Evolutionary conservation across 768 basidiomycete genomes (phyloP).

Genomic region (Leucosporidium scottii): DNA sequence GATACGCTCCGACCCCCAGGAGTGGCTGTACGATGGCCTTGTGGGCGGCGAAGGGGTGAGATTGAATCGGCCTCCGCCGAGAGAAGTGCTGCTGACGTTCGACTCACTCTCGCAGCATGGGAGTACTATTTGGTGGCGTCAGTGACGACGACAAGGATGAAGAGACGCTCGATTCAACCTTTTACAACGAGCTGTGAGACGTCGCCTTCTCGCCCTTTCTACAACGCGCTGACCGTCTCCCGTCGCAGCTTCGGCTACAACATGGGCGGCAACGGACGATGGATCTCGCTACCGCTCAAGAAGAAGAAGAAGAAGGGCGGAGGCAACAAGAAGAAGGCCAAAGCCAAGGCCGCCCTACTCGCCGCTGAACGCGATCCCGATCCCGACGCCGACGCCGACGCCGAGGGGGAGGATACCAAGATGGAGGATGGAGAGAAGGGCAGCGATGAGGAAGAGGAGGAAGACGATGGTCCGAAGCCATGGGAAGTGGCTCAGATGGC

Average conservation of each 20-base stretch:
- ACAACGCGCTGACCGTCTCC: neutral
- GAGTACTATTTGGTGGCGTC: conserved; percentile 80
- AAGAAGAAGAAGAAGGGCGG: conserved; percentile 53
- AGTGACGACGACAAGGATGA: conserved; percentile 79
- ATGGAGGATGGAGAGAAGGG: conserved; percentile 24
- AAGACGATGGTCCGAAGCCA: conserved; percentile 30
- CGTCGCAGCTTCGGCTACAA: conserved; percentile 66
- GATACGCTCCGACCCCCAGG: conserved; percentile 59
- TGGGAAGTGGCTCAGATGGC: conserved; percentile 31
- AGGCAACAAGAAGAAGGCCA: conserved; percentile 48
- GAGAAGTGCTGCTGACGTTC: neutral
- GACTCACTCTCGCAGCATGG: conserved; percentile 45
- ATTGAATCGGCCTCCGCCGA: no score
- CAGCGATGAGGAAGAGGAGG: conserved; percentile 8
- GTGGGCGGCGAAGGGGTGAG: conserved; percentile 53
- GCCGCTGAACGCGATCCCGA: conserved; percentile 10
- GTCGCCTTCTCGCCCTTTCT: neutral
- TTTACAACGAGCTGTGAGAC: conserved; percentile 76
- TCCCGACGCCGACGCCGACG: neutral
- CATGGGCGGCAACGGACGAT: conserved; percentile 62
- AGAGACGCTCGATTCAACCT: conserved; percentile 73
- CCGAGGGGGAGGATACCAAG: conserved; percentile 23
- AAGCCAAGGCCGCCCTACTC: conserved; percentile 10
- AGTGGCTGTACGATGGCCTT: conserved; percentile 81
- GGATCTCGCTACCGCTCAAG: conserved; percentile 68